These are phyloP conservation scores for Chlamydomonas sp. DNA, from an alignment of 139 green algal genomes.

Conservation along the genomic window DNA sequence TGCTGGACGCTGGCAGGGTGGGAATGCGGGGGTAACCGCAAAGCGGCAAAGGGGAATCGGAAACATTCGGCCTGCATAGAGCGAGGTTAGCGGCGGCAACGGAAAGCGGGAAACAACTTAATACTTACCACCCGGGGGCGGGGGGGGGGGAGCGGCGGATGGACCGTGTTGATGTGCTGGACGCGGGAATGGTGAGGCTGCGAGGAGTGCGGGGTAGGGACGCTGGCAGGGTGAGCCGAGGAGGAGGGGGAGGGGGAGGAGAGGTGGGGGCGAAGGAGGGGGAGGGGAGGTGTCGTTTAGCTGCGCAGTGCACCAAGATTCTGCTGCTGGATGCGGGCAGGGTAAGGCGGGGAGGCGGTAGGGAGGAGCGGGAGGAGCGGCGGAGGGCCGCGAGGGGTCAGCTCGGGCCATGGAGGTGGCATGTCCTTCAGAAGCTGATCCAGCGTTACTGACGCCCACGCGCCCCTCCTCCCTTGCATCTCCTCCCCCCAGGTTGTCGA, in stretches of 20 bases:
- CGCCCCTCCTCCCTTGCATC: not conserved
- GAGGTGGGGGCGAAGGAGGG: no score
- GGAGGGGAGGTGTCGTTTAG: no score
- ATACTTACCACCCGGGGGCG: not conserved
- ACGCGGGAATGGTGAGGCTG: not conserved
- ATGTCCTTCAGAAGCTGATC: not conserved
- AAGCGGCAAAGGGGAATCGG: no score
- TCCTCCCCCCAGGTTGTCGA: conserved; percentile 31
- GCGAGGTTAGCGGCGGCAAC: no score
- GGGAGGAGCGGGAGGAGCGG: no score
- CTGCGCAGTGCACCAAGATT: conserved; percentile 46
- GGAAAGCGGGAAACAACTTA: no score
- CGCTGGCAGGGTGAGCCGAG: no score
- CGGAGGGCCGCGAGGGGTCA: not conserved
- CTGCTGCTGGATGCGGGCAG: conserved; percentile 46
- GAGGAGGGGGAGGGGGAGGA: no score
- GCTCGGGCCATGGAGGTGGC: not conserved
- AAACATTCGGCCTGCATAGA: no score
- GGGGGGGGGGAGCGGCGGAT: not conserved
- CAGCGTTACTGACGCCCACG: not conserved
- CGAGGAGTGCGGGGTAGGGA: not conserved
- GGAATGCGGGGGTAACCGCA: not conserved
- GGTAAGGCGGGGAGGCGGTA: no score
- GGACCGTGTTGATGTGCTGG: not conserved
- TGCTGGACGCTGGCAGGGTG: conserved; percentile 40